These are phyloP conservation scores for Populus trichocarpa DNA, from an alignment of 441 rosid genomes.

Conservation along the genomic window DNA sequence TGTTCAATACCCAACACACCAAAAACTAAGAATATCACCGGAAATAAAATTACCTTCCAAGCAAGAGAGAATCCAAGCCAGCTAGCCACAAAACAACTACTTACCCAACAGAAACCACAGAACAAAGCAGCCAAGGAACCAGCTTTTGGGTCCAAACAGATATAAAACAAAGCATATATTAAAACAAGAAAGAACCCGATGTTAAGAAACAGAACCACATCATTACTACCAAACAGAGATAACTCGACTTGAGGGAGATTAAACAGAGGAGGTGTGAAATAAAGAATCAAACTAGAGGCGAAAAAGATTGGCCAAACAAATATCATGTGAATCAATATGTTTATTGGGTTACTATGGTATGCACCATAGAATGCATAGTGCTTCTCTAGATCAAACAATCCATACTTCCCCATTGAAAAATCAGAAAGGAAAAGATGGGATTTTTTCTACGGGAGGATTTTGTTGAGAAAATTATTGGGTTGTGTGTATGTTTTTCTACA, in stretches of 20 bases:
- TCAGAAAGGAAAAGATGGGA: neutral
- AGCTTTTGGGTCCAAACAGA: constrained; percentile 47
- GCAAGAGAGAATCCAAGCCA: constrained; percentile 51
- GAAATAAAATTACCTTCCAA: constrained; percentile 47
- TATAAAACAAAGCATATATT: constrained; percentile 42
- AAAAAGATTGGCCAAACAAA: constrained; percentile 67
- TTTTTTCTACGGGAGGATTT: neutral
- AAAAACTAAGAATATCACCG: neutral
- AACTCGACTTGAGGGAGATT: constrained; percentile 24
- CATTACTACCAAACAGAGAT: constrained; percentile 31
- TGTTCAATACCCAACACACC: neutral
- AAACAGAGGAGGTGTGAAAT: constrained; percentile 48
- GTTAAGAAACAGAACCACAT: constrained; percentile 36
- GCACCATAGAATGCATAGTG: constrained; percentile 67
- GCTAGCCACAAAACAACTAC: constrained; percentile 35
- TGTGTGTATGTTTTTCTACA: neutral
- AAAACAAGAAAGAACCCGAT: constrained; percentile 46
- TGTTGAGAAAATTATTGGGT: neutral
- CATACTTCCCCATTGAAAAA: constrained; percentile 33
- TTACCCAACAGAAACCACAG: constrained; percentile 44
- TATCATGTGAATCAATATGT: constrained; percentile 47
- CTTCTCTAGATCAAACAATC: constrained; percentile 55
- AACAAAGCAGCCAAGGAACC: constrained; percentile 60
- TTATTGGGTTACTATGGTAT: constrained; percentile 50
- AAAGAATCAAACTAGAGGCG: constrained; percentile 44